Evolutionary conservation across 1,284 basidiomycete species (phyloP).

Genomic region (Erythrobasidium hasegawianum): DNA sequence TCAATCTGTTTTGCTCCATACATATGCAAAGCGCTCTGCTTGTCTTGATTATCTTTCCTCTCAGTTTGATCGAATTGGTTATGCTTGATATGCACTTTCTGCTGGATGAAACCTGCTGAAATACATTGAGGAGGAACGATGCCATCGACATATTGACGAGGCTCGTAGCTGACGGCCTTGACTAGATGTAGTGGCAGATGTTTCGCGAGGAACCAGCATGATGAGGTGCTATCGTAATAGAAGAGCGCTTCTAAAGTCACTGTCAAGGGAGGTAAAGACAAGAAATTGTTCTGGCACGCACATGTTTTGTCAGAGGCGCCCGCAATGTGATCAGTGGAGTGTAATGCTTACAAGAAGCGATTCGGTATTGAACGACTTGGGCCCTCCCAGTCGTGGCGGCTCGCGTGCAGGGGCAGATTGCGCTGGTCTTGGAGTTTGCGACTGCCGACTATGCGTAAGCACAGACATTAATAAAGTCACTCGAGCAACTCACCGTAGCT

Average conservation of each 20-base stretch:
- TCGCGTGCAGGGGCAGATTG: neutral
- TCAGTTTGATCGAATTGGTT: neutral
- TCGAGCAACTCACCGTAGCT: no score
- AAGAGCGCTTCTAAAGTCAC: neutral
- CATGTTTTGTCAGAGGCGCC: no score
- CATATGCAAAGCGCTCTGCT: neutral
- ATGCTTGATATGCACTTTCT: neutral
- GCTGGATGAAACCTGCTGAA: neutral
- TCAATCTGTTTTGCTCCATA: neutral
- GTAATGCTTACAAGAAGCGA: neutral
- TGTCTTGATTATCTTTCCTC: neutral
- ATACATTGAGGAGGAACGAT: neutral
- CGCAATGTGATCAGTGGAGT: neutral
- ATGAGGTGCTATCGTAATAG: neutral
- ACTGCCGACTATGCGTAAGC: no score
- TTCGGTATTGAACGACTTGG: neutral
- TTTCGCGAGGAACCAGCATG: neutral
- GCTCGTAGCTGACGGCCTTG: neutral
- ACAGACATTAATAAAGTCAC: no score
- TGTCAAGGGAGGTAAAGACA: neutral
- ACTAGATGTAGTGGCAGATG: neutral
- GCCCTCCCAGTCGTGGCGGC: neutral
- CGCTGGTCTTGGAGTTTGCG: neutral
- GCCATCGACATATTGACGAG: neutral
- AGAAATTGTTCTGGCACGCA: neutral